Percentiles rank a stretch among this genome's conserved stretches.
Evolutionary conservation across 164 flowering plant genomes (phyloP).

Genomic region (Paratinospora sagittata): DNA sequence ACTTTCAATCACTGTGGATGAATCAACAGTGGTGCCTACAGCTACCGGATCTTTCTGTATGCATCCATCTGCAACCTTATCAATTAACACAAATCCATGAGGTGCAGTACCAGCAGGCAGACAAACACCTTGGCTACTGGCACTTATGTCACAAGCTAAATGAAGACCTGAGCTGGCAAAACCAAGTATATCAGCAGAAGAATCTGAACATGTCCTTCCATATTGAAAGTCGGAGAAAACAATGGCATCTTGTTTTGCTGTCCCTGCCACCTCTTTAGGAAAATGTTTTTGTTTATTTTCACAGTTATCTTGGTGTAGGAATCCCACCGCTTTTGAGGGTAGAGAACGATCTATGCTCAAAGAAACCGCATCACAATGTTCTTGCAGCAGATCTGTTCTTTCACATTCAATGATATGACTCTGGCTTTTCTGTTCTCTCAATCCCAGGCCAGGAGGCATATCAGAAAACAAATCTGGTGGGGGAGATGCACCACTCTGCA

Average conservation of each 20-base stretch:
- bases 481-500: conserved; percentile 80
- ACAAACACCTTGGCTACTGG: conserved; percentile 9
- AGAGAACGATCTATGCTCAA: conserved; percentile 27
- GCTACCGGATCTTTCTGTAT: conserved; percentile 13
- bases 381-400: neutral
- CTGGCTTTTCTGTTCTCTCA: conserved; percentile 25
- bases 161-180: neutral
- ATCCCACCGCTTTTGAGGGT: conserved; percentile 21
- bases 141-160: conserved; percentile 11
- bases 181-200: neutral
- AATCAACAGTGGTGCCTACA: conserved; percentile 12
- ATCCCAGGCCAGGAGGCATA: conserved; percentile 27
- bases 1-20: conserved; percentile 11
- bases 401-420: conserved; percentile 16
- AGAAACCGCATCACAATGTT: conserved; percentile 14
- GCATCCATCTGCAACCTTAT: conserved; percentile 13
- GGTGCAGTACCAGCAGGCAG: conserved; percentile 20
- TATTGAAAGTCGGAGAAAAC: neutral
- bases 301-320: conserved; percentile 13
- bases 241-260: conserved; percentile 12
- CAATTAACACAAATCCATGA: conserved; percentile 29
- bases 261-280: conserved; percentile 14
- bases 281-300: conserved; percentile 13
- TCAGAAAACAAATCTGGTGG: conserved; percentile 62
- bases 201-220: conserved; percentile 5